Evolutionary conservation across 192 early-diverging fungal species (phyloP).

Genomic region (Backusella westeae): DNA sequence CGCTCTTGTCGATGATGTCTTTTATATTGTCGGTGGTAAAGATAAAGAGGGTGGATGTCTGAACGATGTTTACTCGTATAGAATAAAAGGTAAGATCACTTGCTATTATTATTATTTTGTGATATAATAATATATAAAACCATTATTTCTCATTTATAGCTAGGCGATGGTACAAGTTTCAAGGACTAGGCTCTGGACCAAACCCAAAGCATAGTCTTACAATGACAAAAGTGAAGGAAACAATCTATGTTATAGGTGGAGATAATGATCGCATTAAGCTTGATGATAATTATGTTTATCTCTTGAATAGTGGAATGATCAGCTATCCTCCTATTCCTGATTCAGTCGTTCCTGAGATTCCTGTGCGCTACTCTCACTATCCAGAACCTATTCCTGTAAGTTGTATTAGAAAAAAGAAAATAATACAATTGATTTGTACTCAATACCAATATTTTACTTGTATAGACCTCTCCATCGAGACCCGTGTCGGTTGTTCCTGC

Average conservation of each 20-base stretch:
- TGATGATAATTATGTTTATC: conserved; percentile 17
- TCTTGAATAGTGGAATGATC: conserved; percentile 52
- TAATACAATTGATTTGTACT: not conserved
- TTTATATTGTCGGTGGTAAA: conserved; percentile 55
- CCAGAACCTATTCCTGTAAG: not conserved
- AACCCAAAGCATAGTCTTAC: conserved; percentile 38
- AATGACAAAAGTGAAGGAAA: conserved; percentile 43
- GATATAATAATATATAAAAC: not conserved
- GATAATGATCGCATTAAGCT: conserved; percentile 31
- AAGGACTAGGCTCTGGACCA: conserved; percentile 40
- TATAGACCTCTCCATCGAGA: conserved; percentile 5
- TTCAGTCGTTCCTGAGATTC: not conserved
- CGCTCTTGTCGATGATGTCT: conserved; percentile 43
- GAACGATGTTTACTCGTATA: conserved; percentile 48
- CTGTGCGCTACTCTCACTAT: not conserved
- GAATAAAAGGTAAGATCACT: conserved; percentile 39
- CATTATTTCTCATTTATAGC: not conserved
- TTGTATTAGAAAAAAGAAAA: not conserved
- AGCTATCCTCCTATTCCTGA: conserved; percentile 33
- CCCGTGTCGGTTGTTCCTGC: conserved; percentile 21
- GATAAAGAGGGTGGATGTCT: conserved; percentile 39
- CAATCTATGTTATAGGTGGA: conserved; percentile 53
- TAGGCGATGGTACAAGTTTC: conserved; percentile 45
- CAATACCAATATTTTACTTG: not conserved
- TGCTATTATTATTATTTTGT: not conserved